Conservation (phyloP, 139 green algal species). For the Auxenochlorella protothecoides region DNA sequence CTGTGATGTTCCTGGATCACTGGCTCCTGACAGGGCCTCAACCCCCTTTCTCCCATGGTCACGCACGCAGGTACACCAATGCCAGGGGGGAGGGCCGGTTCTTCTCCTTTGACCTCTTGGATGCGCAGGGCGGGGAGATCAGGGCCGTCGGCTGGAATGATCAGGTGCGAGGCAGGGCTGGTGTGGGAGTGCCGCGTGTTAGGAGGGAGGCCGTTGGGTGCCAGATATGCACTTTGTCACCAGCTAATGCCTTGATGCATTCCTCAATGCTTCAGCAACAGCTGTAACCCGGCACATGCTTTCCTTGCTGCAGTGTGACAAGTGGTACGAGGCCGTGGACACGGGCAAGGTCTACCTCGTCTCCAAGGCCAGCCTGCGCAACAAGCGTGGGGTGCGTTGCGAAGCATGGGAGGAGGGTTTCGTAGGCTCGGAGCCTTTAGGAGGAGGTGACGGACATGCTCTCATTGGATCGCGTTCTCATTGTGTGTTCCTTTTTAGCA, state of each 20-base stretch:
- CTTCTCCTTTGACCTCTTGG: constrained; percentile 81
- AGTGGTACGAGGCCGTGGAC: constrained; percentile 31
- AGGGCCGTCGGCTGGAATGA: constrained; percentile 39
- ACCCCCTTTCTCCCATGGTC: not conserved
- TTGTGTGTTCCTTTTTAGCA: no score
- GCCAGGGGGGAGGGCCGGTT: constrained; percentile 75
- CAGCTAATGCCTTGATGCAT: no score
- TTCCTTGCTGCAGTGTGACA: constrained; percentile 14
- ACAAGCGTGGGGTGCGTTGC: constrained; percentile 17
- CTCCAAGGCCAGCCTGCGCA: constrained; percentile 64
- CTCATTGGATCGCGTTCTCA: no score
- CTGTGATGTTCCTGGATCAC: no score
- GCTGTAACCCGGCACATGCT: no score
- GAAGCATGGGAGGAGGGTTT: no score
- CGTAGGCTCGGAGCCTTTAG: no score
- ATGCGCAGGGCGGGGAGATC: constrained; percentile 42
- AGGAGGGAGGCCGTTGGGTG: no score
- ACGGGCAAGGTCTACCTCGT: constrained; percentile 69
- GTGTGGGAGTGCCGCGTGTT: not conserved
- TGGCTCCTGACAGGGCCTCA: no score
- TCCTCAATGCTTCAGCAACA: no score
- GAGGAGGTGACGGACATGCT: no score
- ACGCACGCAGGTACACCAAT: constrained; percentile 51
- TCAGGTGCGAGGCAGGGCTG: not conserved
- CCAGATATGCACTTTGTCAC: no score